Conservation (phyloP, 179 eudicot genomes). For the Beta corolliflora region DNA sequence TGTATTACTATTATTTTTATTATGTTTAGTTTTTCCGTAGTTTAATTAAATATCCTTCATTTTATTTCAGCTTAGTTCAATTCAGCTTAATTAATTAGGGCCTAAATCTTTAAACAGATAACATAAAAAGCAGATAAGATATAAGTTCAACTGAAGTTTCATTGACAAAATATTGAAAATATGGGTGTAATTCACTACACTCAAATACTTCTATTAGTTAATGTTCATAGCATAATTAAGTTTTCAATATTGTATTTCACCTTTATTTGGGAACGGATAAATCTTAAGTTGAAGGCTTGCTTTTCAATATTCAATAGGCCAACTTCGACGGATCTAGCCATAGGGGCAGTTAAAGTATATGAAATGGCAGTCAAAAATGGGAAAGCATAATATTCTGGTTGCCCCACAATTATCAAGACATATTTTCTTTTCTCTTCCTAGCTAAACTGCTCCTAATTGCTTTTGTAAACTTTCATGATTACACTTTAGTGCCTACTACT, state of each 20-base stretch:
- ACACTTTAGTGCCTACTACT: conserved; percentile 28
- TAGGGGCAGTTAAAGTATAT: conserved; percentile 12
- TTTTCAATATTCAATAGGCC: background rate
- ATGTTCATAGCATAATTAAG: no score
- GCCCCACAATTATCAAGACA: conserved; percentile 28
- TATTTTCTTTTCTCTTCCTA: conserved; percentile 1
- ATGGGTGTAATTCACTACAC: no score
- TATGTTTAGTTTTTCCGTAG: no score
- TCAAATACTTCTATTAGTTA: no score
- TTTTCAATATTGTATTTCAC: background rate
- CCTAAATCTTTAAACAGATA: no score
- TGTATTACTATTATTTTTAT: no score
- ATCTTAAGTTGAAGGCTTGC: background rate
- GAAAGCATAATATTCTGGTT: conserved; percentile 29
- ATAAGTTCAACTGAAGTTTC: no score
- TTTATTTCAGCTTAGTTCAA: no score
- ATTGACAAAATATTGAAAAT: no score
- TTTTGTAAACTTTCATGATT: conserved; percentile 37
- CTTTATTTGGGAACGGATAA: background rate
- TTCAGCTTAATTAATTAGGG: no score
- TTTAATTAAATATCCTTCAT: no score
- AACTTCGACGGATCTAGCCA: background rate
- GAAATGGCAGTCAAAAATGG: conserved; percentile 19
- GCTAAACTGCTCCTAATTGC: conserved; percentile 26
- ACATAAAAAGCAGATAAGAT: no score